Evolutionary conservation across 2,329 filamentous ascomycete species (phyloP).

Genomic region (Colletotrichum eremochloae): DNA sequence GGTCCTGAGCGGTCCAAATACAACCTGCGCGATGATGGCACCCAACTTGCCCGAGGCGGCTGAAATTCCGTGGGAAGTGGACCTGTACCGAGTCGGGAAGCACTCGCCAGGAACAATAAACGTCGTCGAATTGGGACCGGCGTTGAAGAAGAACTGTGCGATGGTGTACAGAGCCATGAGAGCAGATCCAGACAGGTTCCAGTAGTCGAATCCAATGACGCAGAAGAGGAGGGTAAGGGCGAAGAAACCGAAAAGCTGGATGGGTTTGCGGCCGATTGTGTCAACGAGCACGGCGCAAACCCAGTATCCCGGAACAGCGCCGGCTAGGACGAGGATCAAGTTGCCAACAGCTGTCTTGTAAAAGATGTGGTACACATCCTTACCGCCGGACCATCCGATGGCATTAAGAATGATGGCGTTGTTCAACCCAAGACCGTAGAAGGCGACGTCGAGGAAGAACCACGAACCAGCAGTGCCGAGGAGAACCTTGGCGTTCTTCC

Average conservation of each 20-base stretch:
- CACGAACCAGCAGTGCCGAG: conserved; percentile 87
- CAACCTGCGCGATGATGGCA: conserved; percentile 64
- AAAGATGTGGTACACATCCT: conserved; percentile 75
- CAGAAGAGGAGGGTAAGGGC: conserved; percentile 61
- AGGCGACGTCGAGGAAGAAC: conserved; percentile 78
- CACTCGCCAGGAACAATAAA: conserved; percentile 75
- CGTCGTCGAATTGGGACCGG: conserved; percentile 71
- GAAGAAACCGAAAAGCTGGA: conserved; percentile 69
- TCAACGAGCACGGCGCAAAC: conserved; percentile 81
- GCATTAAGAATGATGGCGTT: conserved; percentile 78
- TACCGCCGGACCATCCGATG: conserved; percentile 75
- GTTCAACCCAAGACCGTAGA: conserved; percentile 80
- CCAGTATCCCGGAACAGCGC: conserved; percentile 87
- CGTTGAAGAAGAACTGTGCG: conserved; percentile 33
- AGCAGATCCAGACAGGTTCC: conserved; percentile 39
- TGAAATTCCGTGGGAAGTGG: conserved; percentile 72
- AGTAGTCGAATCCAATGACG: conserved; percentile 64
- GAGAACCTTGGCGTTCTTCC: conserved; percentile 79
- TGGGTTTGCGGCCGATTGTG: conserved; percentile 81
- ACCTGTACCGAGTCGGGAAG: conserved; percentile 74
- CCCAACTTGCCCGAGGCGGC: conserved; percentile 72
- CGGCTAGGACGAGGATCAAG: conserved; percentile 82
- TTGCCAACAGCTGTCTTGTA: conserved; percentile 84
- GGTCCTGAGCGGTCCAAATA: conserved; percentile 60
- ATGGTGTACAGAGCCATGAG: conserved; percentile 32